Evolutionary conservation across 441 rosid species (phyloP).

Genomic region (Populus hybrid): DNA sequence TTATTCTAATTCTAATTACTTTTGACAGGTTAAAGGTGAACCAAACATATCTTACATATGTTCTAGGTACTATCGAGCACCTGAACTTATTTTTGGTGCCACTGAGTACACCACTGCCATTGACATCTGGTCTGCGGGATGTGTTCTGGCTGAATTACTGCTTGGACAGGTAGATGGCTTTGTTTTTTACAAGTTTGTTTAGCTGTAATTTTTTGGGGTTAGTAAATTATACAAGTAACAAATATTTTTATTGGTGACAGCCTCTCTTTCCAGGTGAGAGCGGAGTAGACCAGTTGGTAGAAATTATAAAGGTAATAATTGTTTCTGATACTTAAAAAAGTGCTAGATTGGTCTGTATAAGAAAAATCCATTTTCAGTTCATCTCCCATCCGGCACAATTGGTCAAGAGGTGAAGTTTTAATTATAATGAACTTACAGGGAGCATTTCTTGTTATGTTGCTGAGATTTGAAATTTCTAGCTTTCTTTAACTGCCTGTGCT

Average conservation of each 20-base stretch:
- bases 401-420: not conserved
- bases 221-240: not conserved
- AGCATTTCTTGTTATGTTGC: not conserved
- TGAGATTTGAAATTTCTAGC: not conserved
- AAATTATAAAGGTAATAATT: slow-evolving; percentile 68
- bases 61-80: slow-evolving; percentile 85
- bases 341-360: not conserved
- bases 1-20: not conserved
- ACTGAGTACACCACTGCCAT: slow-evolving; percentile 79
- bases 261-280: slow-evolving; percentile 83
- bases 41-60: slow-evolving; percentile 87
- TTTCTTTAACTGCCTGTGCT: not conserved
- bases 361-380: not conserved
- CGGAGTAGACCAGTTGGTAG: slow-evolving; percentile 84
- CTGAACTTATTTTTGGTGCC: slow-evolving; percentile 86
- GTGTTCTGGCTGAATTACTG: slow-evolving; percentile 72
- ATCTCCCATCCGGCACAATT: not conserved
- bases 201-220: not conserved
- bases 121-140: slow-evolving; percentile 88
- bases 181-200: not conserved
- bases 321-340: not conserved
- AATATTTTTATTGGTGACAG: slow-evolving; percentile 28
- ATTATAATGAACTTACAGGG: not conserved
- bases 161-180: slow-evolving; percentile 57
- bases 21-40: slow-evolving; percentile 71